Conservation (phyloP, 257 asterid genomes). For the Cordia subcordata region DNA sequence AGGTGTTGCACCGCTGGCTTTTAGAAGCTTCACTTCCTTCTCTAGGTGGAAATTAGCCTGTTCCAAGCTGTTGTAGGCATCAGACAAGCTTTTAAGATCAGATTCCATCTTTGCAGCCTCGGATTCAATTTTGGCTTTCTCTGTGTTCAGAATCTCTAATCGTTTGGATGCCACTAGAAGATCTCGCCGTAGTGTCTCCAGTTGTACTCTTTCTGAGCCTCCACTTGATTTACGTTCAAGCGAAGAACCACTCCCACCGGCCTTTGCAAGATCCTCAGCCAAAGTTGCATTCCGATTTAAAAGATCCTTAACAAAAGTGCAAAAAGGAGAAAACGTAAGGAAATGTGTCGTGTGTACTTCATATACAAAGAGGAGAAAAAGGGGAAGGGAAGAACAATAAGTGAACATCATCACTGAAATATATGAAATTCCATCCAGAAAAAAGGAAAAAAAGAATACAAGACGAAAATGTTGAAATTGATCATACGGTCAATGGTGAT, state of each 20-base stretch:
- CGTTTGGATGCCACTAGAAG: conserved; percentile 61
- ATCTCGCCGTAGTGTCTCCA: conserved; percentile 66
- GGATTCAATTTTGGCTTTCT: conserved; percentile 52
- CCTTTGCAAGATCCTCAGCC: conserved; percentile 67
- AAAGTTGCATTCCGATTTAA: conserved; percentile 76
- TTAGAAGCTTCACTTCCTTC: conserved; percentile 52
- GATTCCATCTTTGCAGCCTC: conserved; percentile 76
- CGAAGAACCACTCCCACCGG: conserved; percentile 53
- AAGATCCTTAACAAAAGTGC: conserved; percentile 52
- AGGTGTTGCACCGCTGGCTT: conserved; percentile 48
- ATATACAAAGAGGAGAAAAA: neutral
- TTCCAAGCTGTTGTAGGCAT: conserved; percentile 93
- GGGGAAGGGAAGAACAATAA: too few species aligned
- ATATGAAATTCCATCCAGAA: too few species aligned
- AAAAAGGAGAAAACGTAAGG: conserved; percentile 4
- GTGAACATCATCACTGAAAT: too few species aligned
- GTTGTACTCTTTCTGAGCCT: conserved; percentile 62
- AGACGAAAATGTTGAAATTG: too few species aligned
- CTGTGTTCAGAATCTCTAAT: conserved; percentile 64
- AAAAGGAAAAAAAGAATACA: too few species aligned
- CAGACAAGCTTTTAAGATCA: conserved; percentile 82
- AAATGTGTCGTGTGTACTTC: neutral
- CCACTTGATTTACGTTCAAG: conserved; percentile 43
- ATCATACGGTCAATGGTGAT: too few species aligned
- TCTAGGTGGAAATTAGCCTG: conserved; percentile 75